These are phyloP conservation scores for Daedaleopsis sinensis DNA, from an alignment of 768 basidiomycete genomes.

Conservation along the genomic window DNA sequence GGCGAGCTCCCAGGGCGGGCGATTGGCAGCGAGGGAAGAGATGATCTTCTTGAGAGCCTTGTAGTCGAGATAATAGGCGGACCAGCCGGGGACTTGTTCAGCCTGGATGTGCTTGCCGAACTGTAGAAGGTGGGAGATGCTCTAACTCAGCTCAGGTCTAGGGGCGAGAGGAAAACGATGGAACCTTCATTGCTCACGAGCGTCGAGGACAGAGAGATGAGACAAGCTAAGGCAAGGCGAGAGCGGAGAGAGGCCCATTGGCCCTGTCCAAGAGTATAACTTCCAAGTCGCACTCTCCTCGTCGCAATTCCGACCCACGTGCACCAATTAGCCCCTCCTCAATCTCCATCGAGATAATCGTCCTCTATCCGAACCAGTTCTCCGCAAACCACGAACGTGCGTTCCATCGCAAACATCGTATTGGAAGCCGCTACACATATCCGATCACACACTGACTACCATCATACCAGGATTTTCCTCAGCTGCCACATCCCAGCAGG, in stretches of 20 bases:
- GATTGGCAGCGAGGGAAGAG: constrained; percentile 88
- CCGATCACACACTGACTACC: neutral
- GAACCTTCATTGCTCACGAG: constrained; percentile 34
- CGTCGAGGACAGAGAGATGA: constrained; percentile 6
- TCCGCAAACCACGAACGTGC: constrained; percentile 26
- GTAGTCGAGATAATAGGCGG: constrained; percentile 94
- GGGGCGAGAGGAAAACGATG: constrained; percentile 5
- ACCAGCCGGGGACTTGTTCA: constrained; percentile 98
- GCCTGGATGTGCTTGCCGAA: constrained; percentile 98
- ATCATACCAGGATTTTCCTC: constrained; percentile 79
- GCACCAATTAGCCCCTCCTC: constrained; percentile 12
- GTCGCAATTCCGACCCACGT: constrained; percentile 22
- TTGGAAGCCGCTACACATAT: constrained; percentile 5
- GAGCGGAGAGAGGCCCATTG: constrained; percentile 12
- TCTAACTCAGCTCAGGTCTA: constrained; percentile 7
- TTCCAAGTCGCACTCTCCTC: too few relatives aligned
- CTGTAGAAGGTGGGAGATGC: constrained; percentile 42
- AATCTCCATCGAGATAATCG: constrained; percentile 15
- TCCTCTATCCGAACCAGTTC: constrained; percentile 8
- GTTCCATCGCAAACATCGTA: constrained; percentile 19
- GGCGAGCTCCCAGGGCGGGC: constrained; percentile 89
- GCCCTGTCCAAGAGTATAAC: constrained; percentile 1
- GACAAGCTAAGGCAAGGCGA: constrained; percentile 1
- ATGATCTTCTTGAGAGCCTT: constrained; percentile 99
- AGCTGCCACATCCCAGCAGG: constrained; percentile 79